These are phyloP conservation scores for Garcia nutans DNA, from an alignment of 345 rosid genomes.

Conservation along the genomic window DNA sequence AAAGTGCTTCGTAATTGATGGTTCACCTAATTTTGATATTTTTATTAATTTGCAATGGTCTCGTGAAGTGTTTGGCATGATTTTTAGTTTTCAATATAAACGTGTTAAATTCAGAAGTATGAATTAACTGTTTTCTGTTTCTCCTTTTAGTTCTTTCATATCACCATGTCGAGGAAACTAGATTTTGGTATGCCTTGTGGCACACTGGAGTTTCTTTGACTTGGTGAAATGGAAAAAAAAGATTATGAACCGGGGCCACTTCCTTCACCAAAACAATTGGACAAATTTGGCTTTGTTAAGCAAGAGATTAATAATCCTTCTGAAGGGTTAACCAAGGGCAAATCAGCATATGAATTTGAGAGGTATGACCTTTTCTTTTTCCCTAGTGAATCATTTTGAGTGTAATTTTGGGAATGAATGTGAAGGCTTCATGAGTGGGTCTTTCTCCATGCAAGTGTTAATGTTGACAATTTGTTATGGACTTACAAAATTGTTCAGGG, in stretches of 20 bases:
- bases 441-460: conserved; percentile 7
- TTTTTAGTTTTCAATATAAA: background rate
- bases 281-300: conserved; percentile 77
- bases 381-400: background rate
- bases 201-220: conserved; percentile 24
- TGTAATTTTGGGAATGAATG: conserved; percentile 1
- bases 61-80: too few species aligned
- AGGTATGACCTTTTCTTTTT: conserved; percentile 37
- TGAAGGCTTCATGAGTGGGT: conserved; percentile 2
- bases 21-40: background rate
- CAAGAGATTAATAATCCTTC: conserved; percentile 54
- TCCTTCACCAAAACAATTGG: conserved; percentile 59
- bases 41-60: background rate
- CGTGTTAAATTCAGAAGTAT: background rate
- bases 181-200: conserved; percentile 14
- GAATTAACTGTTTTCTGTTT: conserved; percentile 5
- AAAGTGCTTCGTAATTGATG: background rate
- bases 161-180: conserved; percentile 31
- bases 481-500: conserved; percentile 44
- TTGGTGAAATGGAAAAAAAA: conserved; percentile 64
- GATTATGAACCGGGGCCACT: conserved; percentile 63
- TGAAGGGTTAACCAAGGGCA: conserved; percentile 50
- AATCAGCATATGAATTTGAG: conserved; percentile 45
- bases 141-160: conserved; percentile 13
- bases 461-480: conserved; percentile 19